Evolutionary conservation across 106 monocot species (phyloP), one percentile per base, ranked within the genome.

Genomic region (Apostasia ramifera): DNA sequence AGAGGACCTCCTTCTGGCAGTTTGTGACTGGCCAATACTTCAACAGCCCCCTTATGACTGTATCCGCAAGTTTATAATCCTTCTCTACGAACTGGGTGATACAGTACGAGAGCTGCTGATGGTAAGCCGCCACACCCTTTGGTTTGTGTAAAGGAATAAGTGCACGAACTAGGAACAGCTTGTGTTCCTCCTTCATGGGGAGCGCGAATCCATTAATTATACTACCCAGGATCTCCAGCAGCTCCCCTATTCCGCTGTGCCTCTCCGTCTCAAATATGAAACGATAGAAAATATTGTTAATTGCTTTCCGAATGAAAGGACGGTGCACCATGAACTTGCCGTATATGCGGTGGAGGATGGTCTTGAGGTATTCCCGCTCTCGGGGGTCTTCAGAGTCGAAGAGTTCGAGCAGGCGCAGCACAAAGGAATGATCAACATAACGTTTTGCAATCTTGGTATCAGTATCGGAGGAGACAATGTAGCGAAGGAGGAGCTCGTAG

Each of bases 111-210:
- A 83, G 72, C 75, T 83, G 83, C 71, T 79, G 83, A 44, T 83
- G 83, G 52, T 79, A 83, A 58, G 68, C 53, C 8, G 71, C 70
- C 53, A 83, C 69, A 4, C 38, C 61, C 70, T 83, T 83, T 2
- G 83, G 83, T 72, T 83, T 83, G 53, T 83, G 83, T 47, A 83
- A 56, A 3, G 83, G 83, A 2, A 83, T 83, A 37, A 83, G 63
- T 11, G 79, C 83, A 26, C 83, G 71, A 3, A 79, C 71, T 2
- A 83, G 65, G 49, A 83, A 83, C 71, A 83, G 43, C 83, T 83
- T 83, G 72, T 83, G 83, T 72, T 83, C 83, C 75, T 83, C 83
- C 75, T 83, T 83, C 83, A 83, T 83, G 0, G 83, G 83, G 44
- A 83, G 53, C 0, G 83, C 83, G 45, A 83, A 83, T 2, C 83